phyloP scores from a whole-genome alignment of 139 green algal genomes.

The Closterium sp. region DNA sequence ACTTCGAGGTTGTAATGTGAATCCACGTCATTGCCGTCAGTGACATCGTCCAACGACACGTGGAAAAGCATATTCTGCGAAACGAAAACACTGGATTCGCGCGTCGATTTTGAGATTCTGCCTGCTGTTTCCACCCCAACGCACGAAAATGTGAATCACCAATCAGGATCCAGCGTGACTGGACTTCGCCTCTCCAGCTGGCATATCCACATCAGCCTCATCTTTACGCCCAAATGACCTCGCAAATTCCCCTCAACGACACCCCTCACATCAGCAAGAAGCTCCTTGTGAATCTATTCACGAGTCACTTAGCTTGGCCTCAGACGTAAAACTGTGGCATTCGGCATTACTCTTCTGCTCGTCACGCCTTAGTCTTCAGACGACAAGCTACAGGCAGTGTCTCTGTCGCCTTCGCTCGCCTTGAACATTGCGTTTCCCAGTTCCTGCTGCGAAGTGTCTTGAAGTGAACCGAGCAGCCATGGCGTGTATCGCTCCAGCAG shows the following conservation, averaged over 20 bases:
- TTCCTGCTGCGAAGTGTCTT: too few relatives aligned
- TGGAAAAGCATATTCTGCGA: neutral
- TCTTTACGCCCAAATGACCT: neutral
- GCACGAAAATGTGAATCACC: neutral
- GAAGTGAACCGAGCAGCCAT: neutral
- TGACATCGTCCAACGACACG: neutral
- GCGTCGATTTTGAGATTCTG: neutral
- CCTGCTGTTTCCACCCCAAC: neutral
- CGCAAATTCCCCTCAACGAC: too few relatives aligned
- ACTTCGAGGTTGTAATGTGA: neutral
- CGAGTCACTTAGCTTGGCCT: too few relatives aligned
- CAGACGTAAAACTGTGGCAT: too few relatives aligned
- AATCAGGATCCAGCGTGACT: neutral
- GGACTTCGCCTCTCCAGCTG: neutral
- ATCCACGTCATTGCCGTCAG: neutral
- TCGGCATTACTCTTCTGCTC: neutral
- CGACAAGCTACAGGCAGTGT: neutral
- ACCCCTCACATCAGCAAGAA: neutral
- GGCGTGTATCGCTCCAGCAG: neutral
- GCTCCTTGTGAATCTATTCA: too few relatives aligned
- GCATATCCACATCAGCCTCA: neutral
- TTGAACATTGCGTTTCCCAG: neutral
- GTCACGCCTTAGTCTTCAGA: neutral
- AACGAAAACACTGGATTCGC: neutral
- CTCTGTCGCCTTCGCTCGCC: neutral